A percentile compares a stretch with the other conserved stretches of the same genome.
Evolutionary conservation across 768 basidiomycete species (phyloP).

Genomic region (Trametes punicea): DNA sequence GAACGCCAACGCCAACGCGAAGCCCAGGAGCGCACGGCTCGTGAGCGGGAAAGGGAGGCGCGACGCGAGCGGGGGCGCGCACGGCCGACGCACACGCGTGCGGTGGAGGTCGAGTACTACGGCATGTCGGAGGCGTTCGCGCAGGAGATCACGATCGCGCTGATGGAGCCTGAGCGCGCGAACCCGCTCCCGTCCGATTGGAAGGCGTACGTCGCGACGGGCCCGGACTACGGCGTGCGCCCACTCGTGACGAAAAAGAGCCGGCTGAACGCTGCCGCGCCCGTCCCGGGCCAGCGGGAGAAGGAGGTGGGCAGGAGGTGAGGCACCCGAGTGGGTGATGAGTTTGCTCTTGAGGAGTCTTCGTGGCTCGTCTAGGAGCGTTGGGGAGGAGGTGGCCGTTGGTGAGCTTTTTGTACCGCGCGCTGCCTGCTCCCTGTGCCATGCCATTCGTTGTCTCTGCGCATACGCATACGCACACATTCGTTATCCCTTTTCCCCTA

Average conservation of each 20-base stretch:
- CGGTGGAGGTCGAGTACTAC: slow-evolving; percentile 11
- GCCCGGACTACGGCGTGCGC: slow-evolving; percentile 6
- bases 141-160: slow-evolving; percentile 12
- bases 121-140: slow-evolving; percentile 10
- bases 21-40: background rate
- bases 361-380: no score
- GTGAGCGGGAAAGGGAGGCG: background rate
- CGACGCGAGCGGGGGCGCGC: background rate
- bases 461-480: background rate
- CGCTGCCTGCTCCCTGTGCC: background rate
- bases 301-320: background rate
- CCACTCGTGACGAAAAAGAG: slow-evolving; percentile 12
- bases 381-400: no score
- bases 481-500: background rate
- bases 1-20: background rate
- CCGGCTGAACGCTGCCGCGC: background rate
- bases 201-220: slow-evolving; percentile 4
- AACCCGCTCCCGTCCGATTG: slow-evolving; percentile 14
- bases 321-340: background rate
- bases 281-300: background rate
- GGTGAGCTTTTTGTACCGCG: background rate
- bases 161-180: slow-evolving; percentile 15
- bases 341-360: background rate
- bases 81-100: slow-evolving; percentile 1
- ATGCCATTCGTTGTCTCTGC: background rate